Percentiles rank a stretch among this genome's conserved stretches.
Evolutionary conservation across 305 asterid genomes (phyloP).

Genomic region (Coffea humblotiana): DNA sequence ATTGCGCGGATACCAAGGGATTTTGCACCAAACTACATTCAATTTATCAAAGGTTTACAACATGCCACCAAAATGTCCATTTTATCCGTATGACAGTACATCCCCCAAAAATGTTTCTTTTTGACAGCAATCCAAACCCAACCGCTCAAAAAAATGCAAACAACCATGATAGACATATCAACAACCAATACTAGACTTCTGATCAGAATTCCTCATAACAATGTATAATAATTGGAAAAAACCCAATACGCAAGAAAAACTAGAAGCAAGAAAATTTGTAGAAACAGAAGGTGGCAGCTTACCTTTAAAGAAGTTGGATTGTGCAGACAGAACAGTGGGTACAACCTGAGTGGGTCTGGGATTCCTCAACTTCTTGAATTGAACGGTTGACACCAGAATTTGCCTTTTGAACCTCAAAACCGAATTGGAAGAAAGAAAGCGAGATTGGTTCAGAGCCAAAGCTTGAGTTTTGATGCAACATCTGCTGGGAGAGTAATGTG

Average conservation of each 20-base stretch:
- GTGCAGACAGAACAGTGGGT: conserved; percentile 44
- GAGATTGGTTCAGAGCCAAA: conserved; percentile 30
- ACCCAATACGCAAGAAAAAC: neutral
- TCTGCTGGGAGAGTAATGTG: conserved; percentile 18
- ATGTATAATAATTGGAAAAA: too few relatives aligned
- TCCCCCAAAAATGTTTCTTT: too few relatives aligned
- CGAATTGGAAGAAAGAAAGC: conserved; percentile 20
- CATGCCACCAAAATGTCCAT: neutral
- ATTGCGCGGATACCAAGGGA: neutral
- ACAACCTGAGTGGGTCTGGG: conserved; percentile 19
- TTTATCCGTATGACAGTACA: too few relatives aligned
- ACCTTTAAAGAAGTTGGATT: conserved; percentile 57
- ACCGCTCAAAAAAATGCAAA: too few relatives aligned
- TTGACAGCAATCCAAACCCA: too few relatives aligned
- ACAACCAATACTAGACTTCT: too few relatives aligned
- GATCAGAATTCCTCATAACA: neutral
- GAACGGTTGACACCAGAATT: conserved; percentile 23
- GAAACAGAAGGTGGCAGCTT: conserved; percentile 24
- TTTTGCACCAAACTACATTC: neutral
- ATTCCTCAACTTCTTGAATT: conserved; percentile 14
- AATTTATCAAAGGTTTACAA: neutral
- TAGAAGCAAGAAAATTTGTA: neutral
- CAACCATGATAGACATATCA: too few relatives aligned
- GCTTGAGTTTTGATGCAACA: conserved; percentile 25
- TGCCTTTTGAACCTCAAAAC: conserved; percentile 21